Conservation (phyloP, 2,329 filamentous ascomycete genomes). For the Aspergillus sp. region DNA sequence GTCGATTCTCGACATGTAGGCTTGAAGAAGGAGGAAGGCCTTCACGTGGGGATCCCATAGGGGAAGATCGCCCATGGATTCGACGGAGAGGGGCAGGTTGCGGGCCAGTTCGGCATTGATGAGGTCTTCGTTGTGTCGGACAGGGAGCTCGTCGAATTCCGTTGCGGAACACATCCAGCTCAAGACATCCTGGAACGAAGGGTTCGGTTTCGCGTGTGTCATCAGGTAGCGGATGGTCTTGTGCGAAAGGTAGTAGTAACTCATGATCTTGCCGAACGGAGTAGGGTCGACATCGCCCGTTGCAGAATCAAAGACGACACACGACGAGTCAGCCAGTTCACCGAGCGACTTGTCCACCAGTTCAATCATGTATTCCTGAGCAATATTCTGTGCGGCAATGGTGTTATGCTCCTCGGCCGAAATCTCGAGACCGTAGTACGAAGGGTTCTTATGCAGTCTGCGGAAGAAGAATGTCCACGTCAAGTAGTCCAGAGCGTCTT, state of each 20-base stretch:
- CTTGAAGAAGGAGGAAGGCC: constrained; percentile 87
- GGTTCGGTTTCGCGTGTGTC: constrained; percentile 70
- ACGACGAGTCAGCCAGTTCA: constrained; percentile 80
- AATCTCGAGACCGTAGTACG: constrained; percentile 94
- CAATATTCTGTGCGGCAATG: constrained; percentile 77
- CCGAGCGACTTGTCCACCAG: constrained; percentile 84
- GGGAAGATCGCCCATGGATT: constrained; percentile 65
- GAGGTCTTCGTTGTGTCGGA: constrained; percentile 96
- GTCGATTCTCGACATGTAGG: constrained; percentile 89
- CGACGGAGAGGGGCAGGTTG: constrained; percentile 70
- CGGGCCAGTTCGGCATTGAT: constrained; percentile 89
- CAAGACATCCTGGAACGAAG: constrained; percentile 77
- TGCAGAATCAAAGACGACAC: constrained; percentile 70
- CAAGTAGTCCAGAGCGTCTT: constrained; percentile 94
- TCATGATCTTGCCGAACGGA: constrained; percentile 96
- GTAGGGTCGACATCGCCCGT: constrained; percentile 91
- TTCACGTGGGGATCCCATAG: constrained; percentile 99
- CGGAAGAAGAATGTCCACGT: constrained; percentile 99
- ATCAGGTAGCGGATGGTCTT: constrained; percentile 87
- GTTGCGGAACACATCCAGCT: constrained; percentile 91
- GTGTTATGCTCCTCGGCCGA: constrained; percentile 90
- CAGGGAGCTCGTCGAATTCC: constrained; percentile 96
- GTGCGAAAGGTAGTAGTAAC: constrained; percentile 97
- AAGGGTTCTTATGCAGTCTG: constrained; percentile 94
- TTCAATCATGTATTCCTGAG: constrained; percentile 91